Percentiles rank a stretch among this genome's conserved stretches.
phyloP scores from a whole-genome alignment of 2,329 filamentous ascomycete species.

The Chaetothyriales sp. region DNA sequence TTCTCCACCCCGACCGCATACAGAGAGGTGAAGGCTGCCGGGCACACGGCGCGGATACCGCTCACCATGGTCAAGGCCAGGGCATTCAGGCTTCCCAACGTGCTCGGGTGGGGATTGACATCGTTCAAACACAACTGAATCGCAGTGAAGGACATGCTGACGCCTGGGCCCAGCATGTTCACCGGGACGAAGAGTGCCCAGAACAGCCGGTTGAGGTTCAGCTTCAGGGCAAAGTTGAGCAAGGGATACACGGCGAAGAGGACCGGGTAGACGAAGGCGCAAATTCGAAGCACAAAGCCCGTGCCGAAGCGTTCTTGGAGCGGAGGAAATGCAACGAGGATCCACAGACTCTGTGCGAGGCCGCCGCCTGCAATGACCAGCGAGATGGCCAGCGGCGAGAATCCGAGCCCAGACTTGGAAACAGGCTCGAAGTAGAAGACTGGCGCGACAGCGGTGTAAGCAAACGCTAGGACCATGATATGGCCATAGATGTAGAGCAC shows the following conservation, averaged over 20 bases:
- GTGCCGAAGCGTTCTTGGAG: constrained; percentile 55
- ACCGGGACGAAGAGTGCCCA: constrained; percentile 39
- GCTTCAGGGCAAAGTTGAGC: constrained; percentile 44
- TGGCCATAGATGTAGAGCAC: constrained; percentile 55
- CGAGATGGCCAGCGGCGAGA: constrained; percentile 51
- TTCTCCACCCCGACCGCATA: constrained; percentile 54
- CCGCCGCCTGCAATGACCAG: constrained; percentile 52
- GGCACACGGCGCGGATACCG: constrained; percentile 51
- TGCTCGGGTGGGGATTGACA: constrained; percentile 49
- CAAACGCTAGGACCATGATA: constrained; percentile 54
- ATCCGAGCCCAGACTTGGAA: constrained; percentile 50
- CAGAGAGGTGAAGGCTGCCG: constrained; percentile 51
- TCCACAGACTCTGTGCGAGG: constrained; percentile 55
- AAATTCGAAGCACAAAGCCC: constrained; percentile 47
- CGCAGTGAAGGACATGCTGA: constrained; percentile 55
- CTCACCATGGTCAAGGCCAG: constrained; percentile 49
- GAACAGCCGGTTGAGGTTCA: constrained; percentile 36
- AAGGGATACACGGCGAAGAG: constrained; percentile 46
- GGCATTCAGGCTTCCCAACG: constrained; percentile 59
- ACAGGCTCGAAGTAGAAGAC: constrained; percentile 55
- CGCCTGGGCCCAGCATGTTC: constrained; percentile 45
- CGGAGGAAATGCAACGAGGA: constrained; percentile 54
- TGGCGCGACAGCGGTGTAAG: constrained; percentile 57
- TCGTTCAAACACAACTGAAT: constrained; percentile 65
- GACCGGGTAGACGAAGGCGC: constrained; percentile 47